Conservation (phyloP, 768 basidiomycete species). For the Epithele typhae region DNA sequence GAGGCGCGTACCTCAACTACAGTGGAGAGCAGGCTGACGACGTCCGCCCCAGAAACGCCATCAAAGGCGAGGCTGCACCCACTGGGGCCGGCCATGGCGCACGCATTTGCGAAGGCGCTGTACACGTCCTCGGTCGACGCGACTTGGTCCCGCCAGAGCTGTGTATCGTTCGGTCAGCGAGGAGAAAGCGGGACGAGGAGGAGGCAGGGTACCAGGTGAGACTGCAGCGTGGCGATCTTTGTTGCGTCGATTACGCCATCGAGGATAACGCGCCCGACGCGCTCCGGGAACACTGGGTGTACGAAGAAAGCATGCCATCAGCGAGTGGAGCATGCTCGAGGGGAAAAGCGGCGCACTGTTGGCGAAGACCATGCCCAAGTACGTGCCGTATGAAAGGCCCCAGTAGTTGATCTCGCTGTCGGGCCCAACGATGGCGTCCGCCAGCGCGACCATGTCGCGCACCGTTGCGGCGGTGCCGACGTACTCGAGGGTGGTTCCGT, state of each 20-base stretch:
- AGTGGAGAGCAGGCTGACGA: slow-evolving; percentile 1
- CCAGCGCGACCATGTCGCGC: slow-evolving; percentile 9
- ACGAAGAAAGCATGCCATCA: neutral
- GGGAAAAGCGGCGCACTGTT: slow-evolving; percentile 3
- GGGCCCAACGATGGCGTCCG: slow-evolving; percentile 7
- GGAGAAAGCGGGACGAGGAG: no score
- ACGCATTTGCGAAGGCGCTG: slow-evolving; percentile 6
- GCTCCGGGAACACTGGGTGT: slow-evolving; percentile 9
- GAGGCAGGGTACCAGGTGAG: neutral
- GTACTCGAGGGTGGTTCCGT: slow-evolving; percentile 8
- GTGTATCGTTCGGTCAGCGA: neutral
- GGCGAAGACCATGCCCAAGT: slow-evolving; percentile 6
- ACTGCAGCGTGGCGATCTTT: slow-evolving; percentile 1
- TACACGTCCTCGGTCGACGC: slow-evolving; percentile 3
- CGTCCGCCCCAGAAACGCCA: slow-evolving; percentile 4
- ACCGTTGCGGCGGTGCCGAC: slow-evolving; percentile 12
- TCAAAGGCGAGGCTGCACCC: slow-evolving; percentile 3
- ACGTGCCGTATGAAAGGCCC: slow-evolving; percentile 12
- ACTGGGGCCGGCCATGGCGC: slow-evolving; percentile 2
- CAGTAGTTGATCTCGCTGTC: slow-evolving; percentile 8
- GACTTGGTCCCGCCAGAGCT: slow-evolving; percentile 8
- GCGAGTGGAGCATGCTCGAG: no score
- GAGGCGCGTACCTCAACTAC: slow-evolving; percentile 1
- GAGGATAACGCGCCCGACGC: slow-evolving; percentile 9
- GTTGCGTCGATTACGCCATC: slow-evolving; percentile 11